These are phyloP conservation scores for Teratosphaeria destructans DNA, from an alignment of 2,329 filamentous ascomycete genomes.

Conservation along the genomic window DNA sequence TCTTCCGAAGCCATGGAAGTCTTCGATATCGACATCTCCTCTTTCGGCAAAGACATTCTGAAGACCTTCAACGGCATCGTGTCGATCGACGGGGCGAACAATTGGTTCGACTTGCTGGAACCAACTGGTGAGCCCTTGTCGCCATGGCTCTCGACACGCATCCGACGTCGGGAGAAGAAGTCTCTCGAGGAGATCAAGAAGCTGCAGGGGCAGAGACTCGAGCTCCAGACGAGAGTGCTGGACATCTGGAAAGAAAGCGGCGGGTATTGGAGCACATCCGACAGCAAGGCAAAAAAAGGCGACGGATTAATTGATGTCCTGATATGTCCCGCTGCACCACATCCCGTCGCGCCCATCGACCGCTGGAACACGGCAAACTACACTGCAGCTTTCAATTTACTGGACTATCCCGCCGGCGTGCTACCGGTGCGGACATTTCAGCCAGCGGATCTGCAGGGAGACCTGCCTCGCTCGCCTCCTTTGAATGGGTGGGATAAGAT, in stretches of 20 bases:
- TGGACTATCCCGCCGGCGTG: conserved; percentile 51
- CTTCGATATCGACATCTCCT: conserved; percentile 46
- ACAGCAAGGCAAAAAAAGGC: conserved; percentile 6
- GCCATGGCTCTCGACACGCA: conserved; percentile 46
- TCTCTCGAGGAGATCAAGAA: conserved; percentile 40
- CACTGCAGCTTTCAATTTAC: conserved; percentile 49
- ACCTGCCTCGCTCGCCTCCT: conserved; percentile 29
- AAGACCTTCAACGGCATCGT: conserved; percentile 49
- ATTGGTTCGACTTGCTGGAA: conserved; percentile 48
- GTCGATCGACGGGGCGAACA: conserved; percentile 45
- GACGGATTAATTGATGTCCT: conserved; percentile 44
- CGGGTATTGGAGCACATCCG: conserved; percentile 21
- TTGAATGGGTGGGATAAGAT: conserved; percentile 50
- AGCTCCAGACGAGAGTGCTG: conserved; percentile 46
- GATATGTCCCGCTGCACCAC: conserved; percentile 53
- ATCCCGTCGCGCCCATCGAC: conserved; percentile 53
- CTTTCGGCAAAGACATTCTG: conserved; percentile 45
- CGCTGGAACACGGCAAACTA: conserved; percentile 54
- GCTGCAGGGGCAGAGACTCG: conserved; percentile 42
- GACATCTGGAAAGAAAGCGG: conserved; percentile 44
- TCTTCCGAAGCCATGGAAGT: conserved; percentile 40
- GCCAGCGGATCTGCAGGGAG: conserved; percentile 40
- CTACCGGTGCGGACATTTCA: conserved; percentile 45
- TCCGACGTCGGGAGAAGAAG: conserved; percentile 39
- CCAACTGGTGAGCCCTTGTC: conserved; percentile 47